Evolutionary conservation across 2,329 filamentous ascomycete genomes (phyloP).

Genomic region (Venturia nashicola): DNA sequence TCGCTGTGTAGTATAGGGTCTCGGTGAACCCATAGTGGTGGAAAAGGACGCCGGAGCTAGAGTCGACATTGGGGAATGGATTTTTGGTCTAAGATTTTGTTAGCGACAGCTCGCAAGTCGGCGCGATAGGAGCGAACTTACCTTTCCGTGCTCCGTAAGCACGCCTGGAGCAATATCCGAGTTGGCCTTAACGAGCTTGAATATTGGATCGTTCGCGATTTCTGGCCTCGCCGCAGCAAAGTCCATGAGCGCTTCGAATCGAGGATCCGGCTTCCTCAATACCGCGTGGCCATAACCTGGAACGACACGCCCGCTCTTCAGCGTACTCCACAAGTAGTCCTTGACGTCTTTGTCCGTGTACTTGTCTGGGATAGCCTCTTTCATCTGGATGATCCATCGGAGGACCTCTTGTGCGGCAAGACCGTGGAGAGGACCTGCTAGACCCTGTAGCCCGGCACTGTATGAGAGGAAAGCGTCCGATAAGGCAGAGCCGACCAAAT

Average conservation of each 20-base stretch:
- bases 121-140: slow-evolving; percentile 17
- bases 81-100: slow-evolving; percentile 60
- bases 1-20: slow-evolving; percentile 82
- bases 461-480: slow-evolving; percentile 94
- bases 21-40: slow-evolving; percentile 97
- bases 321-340: slow-evolving; percentile 82
- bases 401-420: slow-evolving; percentile 95
- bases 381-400: slow-evolving; percentile 94
- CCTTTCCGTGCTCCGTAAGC: slow-evolving; percentile 86
- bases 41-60: slow-evolving; percentile 85
- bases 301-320: slow-evolving; percentile 88
- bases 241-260: slow-evolving; percentile 94
- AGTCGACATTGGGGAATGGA: slow-evolving; percentile 95
- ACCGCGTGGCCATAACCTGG: slow-evolving; percentile 94
- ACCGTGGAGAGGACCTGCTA: slow-evolving; percentile 86
- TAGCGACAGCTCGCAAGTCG: slow-evolving; percentile 2
- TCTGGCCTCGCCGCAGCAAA: slow-evolving; percentile 77
- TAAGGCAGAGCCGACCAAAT: slow-evolving; percentile 87
- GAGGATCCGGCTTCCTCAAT: slow-evolving; percentile 89
- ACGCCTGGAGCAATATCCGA: slow-evolving; percentile 83
- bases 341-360: slow-evolving; percentile 75
- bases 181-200: slow-evolving; percentile 89
- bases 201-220: slow-evolving; percentile 78
- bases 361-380: slow-evolving; percentile 65
- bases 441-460: slow-evolving; percentile 86